Evolutionary conservation across 1,284 basidiomycete genomes (phyloP), one percentile per base, ranked within the genome.

Genomic region (Boletellus dicymbophilus): DNA sequence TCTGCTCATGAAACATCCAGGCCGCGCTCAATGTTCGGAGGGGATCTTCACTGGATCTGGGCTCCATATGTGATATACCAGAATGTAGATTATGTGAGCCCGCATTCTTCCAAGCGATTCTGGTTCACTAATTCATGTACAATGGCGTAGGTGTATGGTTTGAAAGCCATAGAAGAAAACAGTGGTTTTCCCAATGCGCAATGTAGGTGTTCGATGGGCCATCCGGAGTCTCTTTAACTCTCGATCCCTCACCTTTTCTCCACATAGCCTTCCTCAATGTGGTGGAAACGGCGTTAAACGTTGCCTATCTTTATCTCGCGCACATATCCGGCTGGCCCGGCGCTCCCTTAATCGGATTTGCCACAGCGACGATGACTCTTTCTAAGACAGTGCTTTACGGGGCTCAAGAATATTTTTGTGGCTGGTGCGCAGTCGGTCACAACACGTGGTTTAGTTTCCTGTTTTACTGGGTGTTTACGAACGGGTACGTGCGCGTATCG

Each of bases 161-260:
- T 84, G 23, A 75, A 77, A 27, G 79, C 88, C 0, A 76, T 85
- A 38, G 69, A 85, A 51, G 67, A 74, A 1, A 79, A 81, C 20
- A 80, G 88, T 52, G 94, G 94, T 0, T 97, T 96, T 70, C 85
- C 93, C 12, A 90, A 83, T 58, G 93, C 94, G 2, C 93, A 96
- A 73, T 80, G 91, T 91, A 59, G 55, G 81, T 62, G 3, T 46
- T 22, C 26, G 21, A 18, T 6, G 1, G 1, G 15, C 8, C 7
- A 8, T 46, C 16, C 16, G 11, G 25, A 22, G 7, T 22, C 21
- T 22, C 4, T 21, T 25, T 25, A 21, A 28, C 22, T 38, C 9
- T 40, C 30, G 21, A 13, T 11, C 27, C 22, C 40, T 25, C 21
- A 6, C 23, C 13, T 26, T 11, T 15, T 31, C 15, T 27, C 18